Percentiles rank a stretch among this genome's conserved stretches.
phyloP scores from a whole-genome alignment of 805 yeast genomes.

The Metschnikowia lunata region DNA sequence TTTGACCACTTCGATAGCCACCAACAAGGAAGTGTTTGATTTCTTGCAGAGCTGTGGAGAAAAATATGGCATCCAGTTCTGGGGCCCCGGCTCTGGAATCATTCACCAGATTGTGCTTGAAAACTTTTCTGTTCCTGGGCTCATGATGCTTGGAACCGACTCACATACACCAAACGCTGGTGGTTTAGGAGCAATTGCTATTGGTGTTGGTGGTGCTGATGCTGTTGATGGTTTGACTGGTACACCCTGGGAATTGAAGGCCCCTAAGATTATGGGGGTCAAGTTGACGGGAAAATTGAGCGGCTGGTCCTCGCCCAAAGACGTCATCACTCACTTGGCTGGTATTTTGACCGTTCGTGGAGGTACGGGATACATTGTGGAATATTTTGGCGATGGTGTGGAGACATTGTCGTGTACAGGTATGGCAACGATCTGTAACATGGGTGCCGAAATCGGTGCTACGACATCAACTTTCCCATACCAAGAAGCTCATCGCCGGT shows the following conservation, averaged over 20 bases:
- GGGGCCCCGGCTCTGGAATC: slow-evolving; percentile 99
- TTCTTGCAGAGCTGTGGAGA: slow-evolving; percentile 90
- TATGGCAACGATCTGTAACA: slow-evolving; percentile 99
- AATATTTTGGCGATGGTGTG: slow-evolving; percentile 96
- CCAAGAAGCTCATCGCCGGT: slow-evolving; percentile 73
- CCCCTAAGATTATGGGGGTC: slow-evolving; percentile 93
- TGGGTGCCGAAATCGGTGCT: slow-evolving; percentile 99
- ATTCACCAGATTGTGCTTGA: slow-evolving; percentile 97
- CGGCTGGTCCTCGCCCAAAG: slow-evolving; percentile 98
- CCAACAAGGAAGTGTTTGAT: slow-evolving; percentile 93
- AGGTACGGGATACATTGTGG: slow-evolving; percentile 95
- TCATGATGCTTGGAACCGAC: slow-evolving; percentile 96
- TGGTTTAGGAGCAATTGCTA: slow-evolving; percentile 96
- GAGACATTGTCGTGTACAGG: slow-evolving; percentile 89
- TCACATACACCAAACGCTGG: slow-evolving; percentile 99
- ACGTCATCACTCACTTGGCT: slow-evolving; percentile 87
- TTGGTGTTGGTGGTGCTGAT: slow-evolving; percentile 99
- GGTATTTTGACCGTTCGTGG: slow-evolving; percentile 94
- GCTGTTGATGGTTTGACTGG: slow-evolving; percentile 98
- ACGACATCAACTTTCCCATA: slow-evolving; percentile 97
- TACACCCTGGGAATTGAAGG: slow-evolving; percentile 98
- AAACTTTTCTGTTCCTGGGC: slow-evolving; percentile 95
- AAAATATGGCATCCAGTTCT: slow-evolving; percentile 94
- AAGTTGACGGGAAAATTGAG: slow-evolving; percentile 81
- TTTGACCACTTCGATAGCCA: slow-evolving; percentile 71